Evolutionary conservation across 2,329 filamentous ascomycete genomes (phyloP).

Genomic region (Cercospora zeina): DNA sequence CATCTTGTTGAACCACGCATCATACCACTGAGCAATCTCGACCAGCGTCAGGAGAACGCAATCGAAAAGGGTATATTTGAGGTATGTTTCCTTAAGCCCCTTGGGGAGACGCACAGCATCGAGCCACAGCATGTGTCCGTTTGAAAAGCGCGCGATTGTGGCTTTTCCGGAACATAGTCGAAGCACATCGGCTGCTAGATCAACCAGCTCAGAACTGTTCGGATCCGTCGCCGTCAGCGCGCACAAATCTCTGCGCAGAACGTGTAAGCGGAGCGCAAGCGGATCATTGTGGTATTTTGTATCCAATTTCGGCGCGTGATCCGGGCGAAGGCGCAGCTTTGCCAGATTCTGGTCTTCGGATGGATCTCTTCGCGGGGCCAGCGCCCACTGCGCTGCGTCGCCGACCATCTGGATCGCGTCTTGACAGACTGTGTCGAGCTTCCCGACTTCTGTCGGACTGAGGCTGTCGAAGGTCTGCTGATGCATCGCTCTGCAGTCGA

Average conservation of each 20-base stretch:
- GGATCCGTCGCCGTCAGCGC: neutral
- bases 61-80: slow-evolving; percentile 1
- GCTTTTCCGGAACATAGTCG: slow-evolving; percentile 12
- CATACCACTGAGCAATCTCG: slow-evolving; percentile 1
- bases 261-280: neutral
- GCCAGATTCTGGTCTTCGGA: neutral
- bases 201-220: neutral
- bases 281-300: neutral
- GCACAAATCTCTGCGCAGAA: slow-evolving; percentile 4
- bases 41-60: slow-evolving; percentile 10
- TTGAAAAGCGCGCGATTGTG: slow-evolving; percentile 3
- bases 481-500: neutral
- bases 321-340: neutral
- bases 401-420: slow-evolving; percentile 9
- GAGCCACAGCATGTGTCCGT: neutral
- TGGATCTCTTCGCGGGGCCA: slow-evolving; percentile 1
- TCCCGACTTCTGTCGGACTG: neutral
- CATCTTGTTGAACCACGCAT: slow-evolving; percentile 7
- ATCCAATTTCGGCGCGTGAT: neutral
- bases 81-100: neutral
- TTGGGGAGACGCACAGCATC: neutral
- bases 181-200: neutral
- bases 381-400: slow-evolving; percentile 2
- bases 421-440: slow-evolving; percentile 4
- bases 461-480: neutral